Base-by-base conservation (phyloP, 2,329 filamentous ascomycete species). In the Nemania bipapillata region DNA sequence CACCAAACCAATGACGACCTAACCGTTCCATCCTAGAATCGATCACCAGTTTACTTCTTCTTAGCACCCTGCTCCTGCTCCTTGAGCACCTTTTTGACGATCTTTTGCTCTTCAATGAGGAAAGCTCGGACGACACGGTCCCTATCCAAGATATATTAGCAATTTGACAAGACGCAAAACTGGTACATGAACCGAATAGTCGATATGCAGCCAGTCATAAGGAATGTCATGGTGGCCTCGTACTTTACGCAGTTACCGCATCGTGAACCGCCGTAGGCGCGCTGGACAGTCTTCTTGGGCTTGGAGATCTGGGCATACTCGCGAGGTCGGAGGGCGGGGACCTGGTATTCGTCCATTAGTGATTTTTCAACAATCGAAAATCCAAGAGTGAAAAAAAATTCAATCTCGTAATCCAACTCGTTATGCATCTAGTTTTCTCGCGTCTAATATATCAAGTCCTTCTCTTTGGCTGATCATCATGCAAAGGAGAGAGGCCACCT, bases 61-160 rank as follows among this genome's bases (percentile, higher is more conserved):
- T 87, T 90, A 79, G 86, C 83, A 80, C 85, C 82, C 80, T 84
- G 92, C 88, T 93, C 92, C 87, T 97, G 93, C 89, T 98, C 95
- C 92, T 97, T 97, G 83, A 98, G 90, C 80, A 99, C 96, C 93
- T 99, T 99, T 94, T 99, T 99, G 86, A 99, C 96, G 80, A 99
- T 98, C 93, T 99, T 99, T 90, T 99, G 96, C 91, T 99, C 96
- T 89, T 99, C 96, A 77, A 99, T 98, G 84, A 99, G 87, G 91
- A 99, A 99, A 74, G 96, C 96, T 79, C 96, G 93, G 78, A 97
- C 93, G 78, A 99, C 93, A 79, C 96, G 92, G 88, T 99, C 96
- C 85, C 69, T 71, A 32, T 59, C 6, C n/a, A 30, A 35, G 22
- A 54, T 26, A 20, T 40, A 60, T 71, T 30, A 71, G 69, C 45